A percentile compares a stretch with the other conserved stretches of the same genome.
Evolutionary conservation across 1,284 basidiomycete genomes (phyloP).

Genomic region (Neonothopanus nambi): DNA sequence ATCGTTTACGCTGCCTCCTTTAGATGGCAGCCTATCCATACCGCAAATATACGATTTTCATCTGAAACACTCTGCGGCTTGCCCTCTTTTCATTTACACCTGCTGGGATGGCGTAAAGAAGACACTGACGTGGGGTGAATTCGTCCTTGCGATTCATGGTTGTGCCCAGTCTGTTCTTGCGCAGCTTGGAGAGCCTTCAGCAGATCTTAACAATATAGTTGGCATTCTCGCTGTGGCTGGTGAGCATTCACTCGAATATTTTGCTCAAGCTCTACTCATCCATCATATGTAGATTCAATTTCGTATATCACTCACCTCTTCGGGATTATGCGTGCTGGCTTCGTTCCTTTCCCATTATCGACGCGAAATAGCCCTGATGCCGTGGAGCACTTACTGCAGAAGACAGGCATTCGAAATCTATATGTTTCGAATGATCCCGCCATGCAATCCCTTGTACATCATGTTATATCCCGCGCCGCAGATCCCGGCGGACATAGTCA

Average conservation of each 20-base stretch:
- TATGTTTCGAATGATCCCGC: constrained; percentile 19
- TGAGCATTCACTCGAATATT: constrained; percentile 8
- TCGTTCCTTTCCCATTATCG: constrained; percentile 25
- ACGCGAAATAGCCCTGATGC: constrained; percentile 21
- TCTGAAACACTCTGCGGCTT: background rate
- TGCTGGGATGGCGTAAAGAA: background rate
- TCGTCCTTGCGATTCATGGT: background rate
- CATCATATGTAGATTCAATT: constrained; percentile 20
- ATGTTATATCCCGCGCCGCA: background rate
- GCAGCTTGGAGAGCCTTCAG: background rate
- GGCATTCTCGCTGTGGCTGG: constrained; percentile 26
- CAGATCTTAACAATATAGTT: constrained; percentile 9
- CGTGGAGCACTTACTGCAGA: constrained; percentile 20
- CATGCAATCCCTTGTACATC: constrained; percentile 20
- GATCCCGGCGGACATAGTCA: too few species aligned
- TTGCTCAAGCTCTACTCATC: background rate
- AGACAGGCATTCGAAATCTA: constrained; percentile 7
- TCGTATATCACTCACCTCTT: constrained; percentile 19
- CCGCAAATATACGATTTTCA: background rate
- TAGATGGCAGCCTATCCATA: background rate
- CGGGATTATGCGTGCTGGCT: constrained; percentile 22
- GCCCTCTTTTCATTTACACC: background rate
- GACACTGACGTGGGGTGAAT: background rate
- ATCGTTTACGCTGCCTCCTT: background rate
- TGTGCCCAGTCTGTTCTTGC: background rate